These are phyloP conservation scores for Amanita muscaria DNA, from an alignment of 768 basidiomycete species.

Conservation along the genomic window DNA sequence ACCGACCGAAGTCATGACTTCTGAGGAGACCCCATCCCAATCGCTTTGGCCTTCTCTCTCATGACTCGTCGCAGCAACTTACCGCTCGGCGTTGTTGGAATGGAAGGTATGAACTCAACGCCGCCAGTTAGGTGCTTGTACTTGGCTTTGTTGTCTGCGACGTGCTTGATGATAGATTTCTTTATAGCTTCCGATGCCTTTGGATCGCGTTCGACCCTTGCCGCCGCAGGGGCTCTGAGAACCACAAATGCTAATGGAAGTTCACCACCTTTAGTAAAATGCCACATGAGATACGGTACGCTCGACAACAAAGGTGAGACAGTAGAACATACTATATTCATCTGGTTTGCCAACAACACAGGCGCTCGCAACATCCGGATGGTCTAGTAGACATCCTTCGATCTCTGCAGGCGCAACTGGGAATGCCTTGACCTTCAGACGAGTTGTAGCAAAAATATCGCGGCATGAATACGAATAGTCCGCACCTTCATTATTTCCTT, in stretches of 20 bases:
- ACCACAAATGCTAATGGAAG: slow-evolving; percentile 64
- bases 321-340: slow-evolving; percentile 50
- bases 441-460: background rate
- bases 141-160: slow-evolving; percentile 41
- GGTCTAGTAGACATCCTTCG: slow-evolving; percentile 55
- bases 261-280: slow-evolving; percentile 41
- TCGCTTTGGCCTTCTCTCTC: slow-evolving; percentile 28
- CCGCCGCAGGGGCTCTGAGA: slow-evolving; percentile 32
- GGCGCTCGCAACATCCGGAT: slow-evolving; percentile 48
- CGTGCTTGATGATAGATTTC: slow-evolving; percentile 28
- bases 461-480: too few species aligned
- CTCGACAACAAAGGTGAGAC: background rate
- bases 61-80: slow-evolving; percentile 29
- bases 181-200: background rate
- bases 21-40: too few species aligned
- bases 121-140: slow-evolving; percentile 57
- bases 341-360: slow-evolving; percentile 63
- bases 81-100: slow-evolving; percentile 60
- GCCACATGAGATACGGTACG: background rate
- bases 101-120: slow-evolving; percentile 42
- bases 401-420: slow-evolving; percentile 72
- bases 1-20: too few species aligned
- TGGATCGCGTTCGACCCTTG: background rate
- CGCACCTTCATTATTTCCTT: slow-evolving; percentile 41
- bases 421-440: slow-evolving; percentile 48